Base-by-base conservation (phyloP, 2,329 filamentous ascomycete genomes). In the Arthrocladium fulminans region DNA sequence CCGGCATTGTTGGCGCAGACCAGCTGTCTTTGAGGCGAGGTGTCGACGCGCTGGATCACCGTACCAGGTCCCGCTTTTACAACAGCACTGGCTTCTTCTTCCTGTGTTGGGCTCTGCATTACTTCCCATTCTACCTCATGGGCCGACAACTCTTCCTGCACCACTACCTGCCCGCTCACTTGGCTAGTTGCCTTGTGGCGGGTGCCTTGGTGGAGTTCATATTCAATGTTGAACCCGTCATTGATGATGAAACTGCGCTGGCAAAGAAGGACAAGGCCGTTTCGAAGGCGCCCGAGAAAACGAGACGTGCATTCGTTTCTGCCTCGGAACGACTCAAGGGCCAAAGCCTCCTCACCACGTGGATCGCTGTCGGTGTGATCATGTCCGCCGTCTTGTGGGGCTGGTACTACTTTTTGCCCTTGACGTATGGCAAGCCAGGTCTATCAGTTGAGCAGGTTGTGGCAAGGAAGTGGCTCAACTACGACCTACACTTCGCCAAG, bases 31-130 rank as follows among this genome's bases (percentile, higher is more conserved):
- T 95, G 51, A 84, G 92, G 60, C 87, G 92, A 63, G 92, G 90
- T 48, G 77, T 97, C 57, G 92, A 98, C 68, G 89, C 90, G 38
- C 73, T 98, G 50, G 92, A 97, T 69, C 81, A 83, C 65, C 88
- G 90, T 57, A 88, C 92, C 24, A 89, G 92, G 56, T 89, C 86
- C 20, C 88, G 89, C 55, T 77, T 98, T 43, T 98, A 98, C 72
- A 97, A 97, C 75, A 96, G 88, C 47, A 97, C 92, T 0, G 92
- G 92, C 20, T 98, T 98, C 79, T 94, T 98, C 74, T 97, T 96
- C 80, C 79, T 98, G 49, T 88, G 88, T 48, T 98, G 92, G 92
- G 88, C 87, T 12, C 90, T 88, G 2, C 92, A 98, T 67, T 98
- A 96, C 73, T 81, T 95, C 67, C 90, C 90, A 45, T 98, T 98